Base-by-base conservation (phyloP, 257 asterid genomes). In the Solanum sparsipilum region DNA sequence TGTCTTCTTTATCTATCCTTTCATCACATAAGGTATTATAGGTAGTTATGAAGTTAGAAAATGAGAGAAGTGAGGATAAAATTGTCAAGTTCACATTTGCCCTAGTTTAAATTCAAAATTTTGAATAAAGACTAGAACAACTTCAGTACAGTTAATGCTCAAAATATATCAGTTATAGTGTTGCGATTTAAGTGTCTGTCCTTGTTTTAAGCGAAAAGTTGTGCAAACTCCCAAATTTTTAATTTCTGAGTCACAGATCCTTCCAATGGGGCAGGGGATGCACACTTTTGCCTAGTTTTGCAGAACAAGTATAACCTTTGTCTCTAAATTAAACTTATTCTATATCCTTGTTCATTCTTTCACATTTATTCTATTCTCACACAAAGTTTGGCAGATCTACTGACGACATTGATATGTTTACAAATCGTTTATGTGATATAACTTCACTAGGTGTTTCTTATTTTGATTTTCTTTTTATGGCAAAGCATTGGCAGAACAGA, bases 401-500 rank as follows among this genome's bases (percentile, higher is more conserved):
- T 27, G 38, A 46, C 6, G 27, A 31, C 68, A 81, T 27, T 32
- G 67, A 75, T 85, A 83, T 71, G 71, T n/a, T 83, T 20, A 58
- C 29, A 29, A 67, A 41, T 15, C 13, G 48, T 67, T 60, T 71
- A 9, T 20, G 36, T 18, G 65, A 86, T 48, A 86, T 39, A 71
- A 38, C 29, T 86, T 29, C 84, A 39, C 20, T 35, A 5, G 31
- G 74, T 84, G 81, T 48, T 23, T 35, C 87, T 65, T 16, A 32
- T 18, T 44, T 83, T 89, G 85, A 44, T 60, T 52, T 87, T 68
- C 35, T 86, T 81, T 48, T 86, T 32, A 56, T 74, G 29, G 84
- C 41, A 29, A 68, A 89, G 88, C 86, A 70, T 87, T 88, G 79
- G 85, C 92, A 88, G 97, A 93, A 88, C 93, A 92, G 78, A 92